phyloP scores from a whole-genome alignment of 805 yeast genomes.

The Cyberlindnera bimundalis region DNA sequence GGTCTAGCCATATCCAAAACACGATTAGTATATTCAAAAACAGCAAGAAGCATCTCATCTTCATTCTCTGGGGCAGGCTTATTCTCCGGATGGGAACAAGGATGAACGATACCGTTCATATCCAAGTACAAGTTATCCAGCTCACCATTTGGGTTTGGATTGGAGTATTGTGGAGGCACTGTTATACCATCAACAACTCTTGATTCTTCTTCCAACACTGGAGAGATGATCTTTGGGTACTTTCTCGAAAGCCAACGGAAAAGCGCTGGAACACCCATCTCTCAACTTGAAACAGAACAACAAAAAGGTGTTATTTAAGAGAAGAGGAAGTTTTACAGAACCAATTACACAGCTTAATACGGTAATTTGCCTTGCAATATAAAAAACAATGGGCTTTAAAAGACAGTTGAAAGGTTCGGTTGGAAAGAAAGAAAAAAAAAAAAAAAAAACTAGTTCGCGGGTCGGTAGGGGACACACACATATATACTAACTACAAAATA shows the following conservation, averaged over 20 bases:
- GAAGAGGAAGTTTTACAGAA: too few relatives aligned
- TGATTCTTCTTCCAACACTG: slow-evolving; percentile 75
- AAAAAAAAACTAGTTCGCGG: not conserved
- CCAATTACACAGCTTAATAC: too few relatives aligned
- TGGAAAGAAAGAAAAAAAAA: not conserved
- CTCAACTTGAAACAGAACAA: too few relatives aligned
- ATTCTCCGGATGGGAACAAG: slow-evolving; percentile 97
- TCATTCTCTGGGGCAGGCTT: slow-evolving; percentile 95
- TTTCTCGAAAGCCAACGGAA: slow-evolving; percentile 93
- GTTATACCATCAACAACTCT: slow-evolving; percentile 55
- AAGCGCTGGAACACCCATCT: slow-evolving; percentile 97
- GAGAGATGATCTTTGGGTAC: slow-evolving; percentile 91
- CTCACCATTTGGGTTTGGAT: slow-evolving; percentile 94
- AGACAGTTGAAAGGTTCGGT: too few relatives aligned
- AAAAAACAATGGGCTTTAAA: too few relatives aligned
- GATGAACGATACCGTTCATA: slow-evolving; percentile 99
- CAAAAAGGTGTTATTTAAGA: too few relatives aligned
- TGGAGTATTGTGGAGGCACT: slow-evolving; percentile 62
- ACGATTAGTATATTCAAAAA: slow-evolving; percentile 88
- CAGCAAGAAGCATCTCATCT: slow-evolving; percentile 93
- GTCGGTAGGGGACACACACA: too few relatives aligned
- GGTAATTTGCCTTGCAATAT: too few relatives aligned
- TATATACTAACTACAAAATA: too few relatives aligned
- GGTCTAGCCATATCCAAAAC: slow-evolving; percentile 95
- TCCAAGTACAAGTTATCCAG: slow-evolving; percentile 89